Evolutionary conservation across 352 stramenopile species (phyloP), one percentile per base, ranked within the genome.

Genomic region (Achlya hypogyna): DNA sequence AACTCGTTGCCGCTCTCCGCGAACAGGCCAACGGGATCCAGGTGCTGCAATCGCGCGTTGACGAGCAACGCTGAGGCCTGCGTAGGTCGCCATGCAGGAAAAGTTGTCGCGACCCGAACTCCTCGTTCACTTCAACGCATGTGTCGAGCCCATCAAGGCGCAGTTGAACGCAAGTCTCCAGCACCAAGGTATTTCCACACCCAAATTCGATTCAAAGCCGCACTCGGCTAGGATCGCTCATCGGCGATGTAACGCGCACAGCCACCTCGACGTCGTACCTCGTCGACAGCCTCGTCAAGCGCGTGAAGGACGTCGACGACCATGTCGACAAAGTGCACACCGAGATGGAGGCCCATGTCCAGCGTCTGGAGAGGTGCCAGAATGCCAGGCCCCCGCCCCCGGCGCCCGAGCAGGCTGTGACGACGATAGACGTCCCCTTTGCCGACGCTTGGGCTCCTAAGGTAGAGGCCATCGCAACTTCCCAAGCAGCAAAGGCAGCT

Each of bases 111-210:
- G 82, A 1, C 78, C 75, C 8, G 82, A 93, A 63, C 69, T 93
- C 1, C 64, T 88, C 3, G 81, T 93, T 47, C 84, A 93, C 51
- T 91, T 93, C 67, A 91, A 91, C 42, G 79, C 82, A 20, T 77
- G 81, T 0, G 87, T 91, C 51, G 82, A 93, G 38, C 85, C 82
- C 0, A 83, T 91, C 52, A 93, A 91, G 56, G 82, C 82, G 0
- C 79, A 90, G 51, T 68, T 91, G 16, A 81, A 93, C 56, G 81
- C 82, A 5, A 86, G 81, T 56, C 31, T 87, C 31, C 78, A 91
- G 45, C 81, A 91, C 52, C 83, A 93, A 60, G 54, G 54, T 64
- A 64, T 16, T 22, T 14, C 9, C 51, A 38, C 22, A 14, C 9
- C 32, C 25, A 14, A 3, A 53, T n/a, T 53, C 22, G 9, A 53